Percentiles rank a stretch among this genome's conserved stretches.
These are phyloP conservation scores for Tieghemiomyces parasiticus DNA, from an alignment of 192 early-diverging fungal genomes.

Conservation along the genomic window DNA sequence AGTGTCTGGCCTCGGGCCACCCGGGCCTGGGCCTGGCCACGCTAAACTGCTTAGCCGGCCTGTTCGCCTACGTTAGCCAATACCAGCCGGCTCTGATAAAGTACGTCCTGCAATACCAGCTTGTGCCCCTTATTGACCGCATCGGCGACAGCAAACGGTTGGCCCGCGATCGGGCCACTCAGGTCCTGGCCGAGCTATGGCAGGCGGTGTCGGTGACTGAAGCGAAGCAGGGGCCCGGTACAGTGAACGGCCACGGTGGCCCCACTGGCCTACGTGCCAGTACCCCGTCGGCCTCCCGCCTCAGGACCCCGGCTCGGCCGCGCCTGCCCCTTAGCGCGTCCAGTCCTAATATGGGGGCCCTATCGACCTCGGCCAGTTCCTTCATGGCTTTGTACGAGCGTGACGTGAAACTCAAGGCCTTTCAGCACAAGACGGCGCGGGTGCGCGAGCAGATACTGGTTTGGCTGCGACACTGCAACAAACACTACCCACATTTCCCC, in stretches of 20 bases:
- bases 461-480: slow-evolving; percentile 3
- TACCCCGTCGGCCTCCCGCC: neutral
- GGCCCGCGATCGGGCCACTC: slow-evolving; percentile 3
- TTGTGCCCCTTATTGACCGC: neutral
- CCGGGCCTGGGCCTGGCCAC: slow-evolving; percentile 1
- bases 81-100: slow-evolving; percentile 7
- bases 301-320: neutral
- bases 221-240: neutral
- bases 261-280: too few species aligned
- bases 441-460: slow-evolving; percentile 1
- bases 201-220: neutral
- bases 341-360: neutral
- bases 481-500: neutral
- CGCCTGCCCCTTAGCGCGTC: neutral
- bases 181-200: slow-evolving; percentile 7
- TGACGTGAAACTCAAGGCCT: slow-evolving; percentile 5
- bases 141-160: slow-evolving; percentile 1
- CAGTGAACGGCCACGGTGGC: neutral
- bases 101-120: neutral
- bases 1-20: slow-evolving; percentile 1
- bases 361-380: neutral
- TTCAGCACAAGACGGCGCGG: slow-evolving; percentile 4
- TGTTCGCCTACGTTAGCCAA: neutral
- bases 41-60: neutral
- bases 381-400: slow-evolving; percentile 2